These are phyloP conservation scores for Lentinula sp. DNA, from an alignment of 768 basidiomycete genomes.

Conservation along the genomic window DNA sequence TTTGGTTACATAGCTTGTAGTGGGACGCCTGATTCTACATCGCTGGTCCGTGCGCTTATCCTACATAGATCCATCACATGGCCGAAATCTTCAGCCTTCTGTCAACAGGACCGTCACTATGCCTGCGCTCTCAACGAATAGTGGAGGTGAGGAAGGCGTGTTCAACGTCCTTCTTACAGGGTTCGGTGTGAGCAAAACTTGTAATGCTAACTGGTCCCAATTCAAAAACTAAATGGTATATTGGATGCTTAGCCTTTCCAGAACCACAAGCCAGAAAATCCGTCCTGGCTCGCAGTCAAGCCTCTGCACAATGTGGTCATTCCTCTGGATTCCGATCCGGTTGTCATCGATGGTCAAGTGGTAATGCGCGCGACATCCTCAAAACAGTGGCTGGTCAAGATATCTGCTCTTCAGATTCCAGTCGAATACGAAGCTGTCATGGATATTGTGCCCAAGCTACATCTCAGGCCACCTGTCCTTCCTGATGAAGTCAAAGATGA, in stretches of 20 bases:
- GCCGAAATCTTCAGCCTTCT: background rate
- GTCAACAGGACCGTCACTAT: slow-evolving; percentile 14
- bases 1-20: background rate
- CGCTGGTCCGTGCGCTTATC: background rate
- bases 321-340: slow-evolving; percentile 6
- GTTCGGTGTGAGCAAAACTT: slow-evolving; percentile 40
- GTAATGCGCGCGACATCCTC: slow-evolving; percentile 9
- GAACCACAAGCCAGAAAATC: slow-evolving; percentile 46
- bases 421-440: slow-evolving; percentile 55
- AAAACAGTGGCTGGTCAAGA: slow-evolving; percentile 41
- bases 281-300: slow-evolving; percentile 67
- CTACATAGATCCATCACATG: background rate
- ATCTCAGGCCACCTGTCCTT: slow-evolving; percentile 52
- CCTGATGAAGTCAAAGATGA: slow-evolving; percentile 25
- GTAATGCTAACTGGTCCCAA: background rate
- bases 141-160: slow-evolving; percentile 23
- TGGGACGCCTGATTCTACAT: background rate
- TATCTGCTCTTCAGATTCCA: slow-evolving; percentile 53
- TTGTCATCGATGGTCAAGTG: slow-evolving; percentile 17
- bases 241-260: slow-evolving; percentile 39
- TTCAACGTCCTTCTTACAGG: slow-evolving; percentile 45
- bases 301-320: slow-evolving; percentile 44
- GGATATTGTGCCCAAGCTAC: slow-evolving; percentile 48
- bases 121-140: slow-evolving; percentile 20
- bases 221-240: slow-evolving; percentile 12